These are phyloP conservation scores for Rosa rugosa DNA, from an alignment of 306 rosid species.

Conservation along the genomic window DNA sequence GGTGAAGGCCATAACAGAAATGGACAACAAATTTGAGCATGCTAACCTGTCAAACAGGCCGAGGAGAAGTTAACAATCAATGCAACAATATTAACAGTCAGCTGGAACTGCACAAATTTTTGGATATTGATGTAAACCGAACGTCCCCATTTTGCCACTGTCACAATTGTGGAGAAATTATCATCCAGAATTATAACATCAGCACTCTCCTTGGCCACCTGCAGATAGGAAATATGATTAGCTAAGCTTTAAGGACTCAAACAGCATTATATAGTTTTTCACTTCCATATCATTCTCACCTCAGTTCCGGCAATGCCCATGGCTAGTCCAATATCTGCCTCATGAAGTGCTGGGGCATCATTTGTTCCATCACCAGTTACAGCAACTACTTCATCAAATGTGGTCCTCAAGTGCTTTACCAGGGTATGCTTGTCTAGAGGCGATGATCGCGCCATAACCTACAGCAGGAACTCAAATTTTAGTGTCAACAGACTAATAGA, in stretches of 20 bases:
- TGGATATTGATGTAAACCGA: slow-evolving; percentile 92
- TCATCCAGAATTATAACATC: slow-evolving; percentile 96
- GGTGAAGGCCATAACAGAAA: slow-evolving; percentile 11
- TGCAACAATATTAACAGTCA: slow-evolving; percentile 92
- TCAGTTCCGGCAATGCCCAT: slow-evolving; percentile 99
- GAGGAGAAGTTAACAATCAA: slow-evolving; percentile 91
- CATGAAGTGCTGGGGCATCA: slow-evolving; percentile 98
- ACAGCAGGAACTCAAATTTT: slow-evolving; percentile 16
- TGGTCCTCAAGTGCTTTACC: slow-evolving; percentile 86
- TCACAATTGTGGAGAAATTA: slow-evolving; percentile 95
- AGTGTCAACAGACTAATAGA: slow-evolving; percentile 21
- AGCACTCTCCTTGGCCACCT: slow-evolving; percentile 99
- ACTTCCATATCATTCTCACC: slow-evolving; percentile 44
- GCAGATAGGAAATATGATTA: slow-evolving; percentile 27
- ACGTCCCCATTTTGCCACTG: slow-evolving; percentile 98
- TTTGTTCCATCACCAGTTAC: slow-evolving; percentile 99
- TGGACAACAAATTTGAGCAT: slow-evolving; percentile 13
- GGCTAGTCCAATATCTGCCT: slow-evolving; percentile 98
- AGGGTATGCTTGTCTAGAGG: slow-evolving; percentile 92
- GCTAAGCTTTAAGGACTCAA: slow-evolving; percentile 8
- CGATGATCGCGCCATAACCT: slow-evolving; percentile 98
- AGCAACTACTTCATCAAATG: slow-evolving; percentile 91
- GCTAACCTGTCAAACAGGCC: slow-evolving; percentile 85
- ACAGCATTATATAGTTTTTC: neutral
- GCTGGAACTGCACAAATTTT: slow-evolving; percentile 95